Evolutionary conservation across 2,329 filamentous ascomycete species (phyloP).

Genomic region (Aspergillus ibericus): DNA sequence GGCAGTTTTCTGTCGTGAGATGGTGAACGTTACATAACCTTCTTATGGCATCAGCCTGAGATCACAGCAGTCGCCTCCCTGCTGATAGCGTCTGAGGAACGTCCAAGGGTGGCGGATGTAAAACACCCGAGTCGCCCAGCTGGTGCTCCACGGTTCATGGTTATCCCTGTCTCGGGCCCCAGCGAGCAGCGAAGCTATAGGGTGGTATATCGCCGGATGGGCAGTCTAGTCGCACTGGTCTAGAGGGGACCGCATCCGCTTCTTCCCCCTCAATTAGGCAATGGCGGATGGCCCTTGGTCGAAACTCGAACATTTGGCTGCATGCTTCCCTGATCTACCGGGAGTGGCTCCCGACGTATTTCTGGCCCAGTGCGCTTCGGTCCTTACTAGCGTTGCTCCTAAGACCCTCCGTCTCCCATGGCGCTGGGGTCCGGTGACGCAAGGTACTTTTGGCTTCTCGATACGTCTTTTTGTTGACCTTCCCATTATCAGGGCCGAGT

Average conservation of each 20-base stretch:
- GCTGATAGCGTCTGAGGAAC: not conserved
- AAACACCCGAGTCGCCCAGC: not conserved
- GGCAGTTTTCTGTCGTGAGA: not conserved
- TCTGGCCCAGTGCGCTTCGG: slow-evolving; percentile 12
- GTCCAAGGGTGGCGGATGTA: not conserved
- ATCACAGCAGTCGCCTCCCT: not conserved
- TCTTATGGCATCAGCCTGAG: not conserved
- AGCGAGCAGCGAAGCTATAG: not conserved
- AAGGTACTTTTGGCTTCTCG: slow-evolving; percentile 22
- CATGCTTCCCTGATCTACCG: slow-evolving; percentile 24
- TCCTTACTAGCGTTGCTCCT: slow-evolving; percentile 11
- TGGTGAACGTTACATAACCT: not conserved
- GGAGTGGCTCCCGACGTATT: slow-evolving; percentile 18
- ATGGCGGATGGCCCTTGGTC: slow-evolving; percentile 9
- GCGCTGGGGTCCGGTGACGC: slow-evolving; percentile 8
- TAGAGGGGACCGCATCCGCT: not conserved
- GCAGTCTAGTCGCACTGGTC: not conserved
- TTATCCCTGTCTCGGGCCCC: not conserved
- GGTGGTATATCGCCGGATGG: not conserved
- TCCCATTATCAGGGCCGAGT: slow-evolving; percentile 5
- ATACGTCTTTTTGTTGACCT: slow-evolving; percentile 18
- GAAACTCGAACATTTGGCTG: slow-evolving; percentile 16
- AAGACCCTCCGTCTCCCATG: slow-evolving; percentile 10
- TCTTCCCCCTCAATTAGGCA: slow-evolving; percentile 6
- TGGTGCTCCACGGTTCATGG: not conserved